phyloP scores from a whole-genome alignment of 2,329 filamentous ascomycete genomes.

The Pseudogymnoascus sp. region DNA sequence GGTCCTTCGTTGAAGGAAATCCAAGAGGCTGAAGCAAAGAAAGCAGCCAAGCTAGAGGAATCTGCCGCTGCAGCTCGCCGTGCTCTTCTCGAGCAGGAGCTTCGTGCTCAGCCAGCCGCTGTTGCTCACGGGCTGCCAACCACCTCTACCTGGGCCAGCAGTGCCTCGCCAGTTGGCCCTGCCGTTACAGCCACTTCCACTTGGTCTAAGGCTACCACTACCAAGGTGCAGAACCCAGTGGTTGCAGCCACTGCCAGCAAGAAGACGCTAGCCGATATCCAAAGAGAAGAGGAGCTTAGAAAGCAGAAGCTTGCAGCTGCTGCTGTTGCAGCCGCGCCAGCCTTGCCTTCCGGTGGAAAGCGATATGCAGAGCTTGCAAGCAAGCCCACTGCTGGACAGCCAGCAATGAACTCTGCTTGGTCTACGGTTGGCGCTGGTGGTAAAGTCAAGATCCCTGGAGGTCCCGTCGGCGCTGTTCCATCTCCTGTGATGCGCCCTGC shows the following conservation, averaged over 20 bases:
- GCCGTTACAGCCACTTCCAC: slow-evolving; percentile 25
- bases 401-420: slow-evolving; percentile 61
- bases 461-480: slow-evolving; percentile 43
- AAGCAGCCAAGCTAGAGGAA: slow-evolving; percentile 83
- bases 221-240: slow-evolving; percentile 32
- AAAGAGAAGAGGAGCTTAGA: slow-evolving; percentile 86
- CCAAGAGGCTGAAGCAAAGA: slow-evolving; percentile 88
- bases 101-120: slow-evolving; percentile 52
- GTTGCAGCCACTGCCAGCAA: slow-evolving; percentile 43
- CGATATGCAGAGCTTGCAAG: slow-evolving; percentile 91
- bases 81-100: slow-evolving; percentile 72
- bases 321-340: slow-evolving; percentile 37
- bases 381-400: slow-evolving; percentile 49
- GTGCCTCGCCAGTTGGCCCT: slow-evolving; percentile 27
- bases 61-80: slow-evolving; percentile 69
- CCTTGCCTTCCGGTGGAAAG: slow-evolving; percentile 54
- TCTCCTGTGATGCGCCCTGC: slow-evolving; percentile 32
- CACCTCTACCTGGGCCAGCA: slow-evolving; percentile 67
- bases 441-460: slow-evolving; percentile 72
- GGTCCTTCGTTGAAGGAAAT: slow-evolving; percentile 94
- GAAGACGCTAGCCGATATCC: slow-evolving; percentile 92
- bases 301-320: slow-evolving; percentile 63
- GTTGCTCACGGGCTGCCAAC: slow-evolving; percentile 76
- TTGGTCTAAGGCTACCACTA: slow-evolving; percentile 42
- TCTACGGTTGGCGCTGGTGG: slow-evolving; percentile 91